These are phyloP conservation scores for Cardamine occulta DNA, from an alignment of 345 rosid genomes.

Conservation along the genomic window DNA sequence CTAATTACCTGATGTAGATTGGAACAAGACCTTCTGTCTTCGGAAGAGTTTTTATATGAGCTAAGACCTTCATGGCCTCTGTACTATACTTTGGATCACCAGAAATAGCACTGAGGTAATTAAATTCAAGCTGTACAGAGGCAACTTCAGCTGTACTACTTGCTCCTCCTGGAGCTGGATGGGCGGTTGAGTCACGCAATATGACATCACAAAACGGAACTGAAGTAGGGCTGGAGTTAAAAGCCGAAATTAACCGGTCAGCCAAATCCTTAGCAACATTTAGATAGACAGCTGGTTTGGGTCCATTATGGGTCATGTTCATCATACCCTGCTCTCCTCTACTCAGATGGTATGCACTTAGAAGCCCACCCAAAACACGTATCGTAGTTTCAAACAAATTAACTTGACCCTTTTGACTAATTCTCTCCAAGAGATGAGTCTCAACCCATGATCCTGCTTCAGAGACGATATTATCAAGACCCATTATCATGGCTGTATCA, in stretches of 20 bases:
- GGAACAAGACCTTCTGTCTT: conserved; percentile 95
- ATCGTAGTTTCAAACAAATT: conserved; percentile 98
- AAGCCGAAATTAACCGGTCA: conserved; percentile 86
- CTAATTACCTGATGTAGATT: conserved; percentile 78
- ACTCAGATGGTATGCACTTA: conserved; percentile 96
- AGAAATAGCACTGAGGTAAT: conserved; percentile 82
- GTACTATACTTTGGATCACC: conserved; percentile 86
- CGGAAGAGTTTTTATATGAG: conserved; percentile 79
- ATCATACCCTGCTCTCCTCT: conserved; percentile 64
- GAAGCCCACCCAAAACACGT: conserved; percentile 93
- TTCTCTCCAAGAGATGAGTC: conserved; percentile 73
- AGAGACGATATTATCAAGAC: conserved; percentile 69
- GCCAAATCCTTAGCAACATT: conserved; percentile 80
- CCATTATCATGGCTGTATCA: conserved; percentile 99
- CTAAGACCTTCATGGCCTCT: conserved; percentile 94
- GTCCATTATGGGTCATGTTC: conserved; percentile 56
- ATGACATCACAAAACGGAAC: conserved; percentile 86
- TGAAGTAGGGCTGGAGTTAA: conserved; percentile 80
- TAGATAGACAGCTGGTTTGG: conserved; percentile 75
- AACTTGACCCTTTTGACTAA: conserved; percentile 87
- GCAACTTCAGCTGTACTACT: conserved; percentile 97
- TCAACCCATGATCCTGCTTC: conserved; percentile 94
- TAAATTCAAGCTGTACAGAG: conserved; percentile 92
- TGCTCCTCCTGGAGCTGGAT: conserved; percentile 84
- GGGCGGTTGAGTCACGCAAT: conserved; percentile 73